phyloP scores from a whole-genome alignment of 192 early-diverging fungal species.

The Phlyctochytrium arcticum region DNA sequence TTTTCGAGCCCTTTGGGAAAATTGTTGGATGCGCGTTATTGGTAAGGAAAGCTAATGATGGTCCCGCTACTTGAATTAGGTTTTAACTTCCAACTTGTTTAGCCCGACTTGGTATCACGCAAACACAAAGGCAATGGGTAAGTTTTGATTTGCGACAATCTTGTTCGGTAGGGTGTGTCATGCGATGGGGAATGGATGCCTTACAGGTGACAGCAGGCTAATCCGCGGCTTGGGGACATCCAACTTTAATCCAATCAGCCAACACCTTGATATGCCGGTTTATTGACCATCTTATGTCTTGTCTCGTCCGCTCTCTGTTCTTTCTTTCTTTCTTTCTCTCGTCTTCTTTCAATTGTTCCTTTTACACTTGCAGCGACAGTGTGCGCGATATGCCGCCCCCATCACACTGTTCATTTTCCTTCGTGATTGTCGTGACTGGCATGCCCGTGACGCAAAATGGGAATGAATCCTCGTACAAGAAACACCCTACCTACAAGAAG shows the following conservation, averaged over 20 bases:
- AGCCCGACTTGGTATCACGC: conserved; percentile 65
- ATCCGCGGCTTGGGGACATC: too few relatives aligned
- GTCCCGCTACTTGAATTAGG: not conserved
- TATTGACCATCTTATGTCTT: conserved; percentile 26
- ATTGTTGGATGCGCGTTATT: conserved; percentile 65
- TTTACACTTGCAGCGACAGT: too few relatives aligned
- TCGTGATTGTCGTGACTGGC: not conserved
- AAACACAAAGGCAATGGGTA: conserved; percentile 82
- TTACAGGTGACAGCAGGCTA: too few relatives aligned
- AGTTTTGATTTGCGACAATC: too few relatives aligned
- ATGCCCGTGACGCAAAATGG: not conserved
- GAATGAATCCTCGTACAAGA: too few relatives aligned
- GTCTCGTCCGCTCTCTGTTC: conserved; percentile 1
- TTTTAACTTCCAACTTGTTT: not conserved
- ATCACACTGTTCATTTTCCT: too few relatives aligned
- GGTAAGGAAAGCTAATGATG: conserved; percentile 35
- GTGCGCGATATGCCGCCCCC: not conserved
- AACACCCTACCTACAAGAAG: too few relatives aligned
- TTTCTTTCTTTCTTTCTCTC: conserved; percentile 30
- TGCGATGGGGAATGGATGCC: not conserved
- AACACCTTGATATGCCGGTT: too few relatives aligned
- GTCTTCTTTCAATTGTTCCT: conserved; percentile 4
- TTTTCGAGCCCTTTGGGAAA: conserved; percentile 82
- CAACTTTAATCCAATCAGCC: too few relatives aligned
- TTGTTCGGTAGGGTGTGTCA: not conserved